phyloP scores from a whole-genome alignment of 495 filamentous ascomycete genomes.

The Penicillium coffeae region DNA sequence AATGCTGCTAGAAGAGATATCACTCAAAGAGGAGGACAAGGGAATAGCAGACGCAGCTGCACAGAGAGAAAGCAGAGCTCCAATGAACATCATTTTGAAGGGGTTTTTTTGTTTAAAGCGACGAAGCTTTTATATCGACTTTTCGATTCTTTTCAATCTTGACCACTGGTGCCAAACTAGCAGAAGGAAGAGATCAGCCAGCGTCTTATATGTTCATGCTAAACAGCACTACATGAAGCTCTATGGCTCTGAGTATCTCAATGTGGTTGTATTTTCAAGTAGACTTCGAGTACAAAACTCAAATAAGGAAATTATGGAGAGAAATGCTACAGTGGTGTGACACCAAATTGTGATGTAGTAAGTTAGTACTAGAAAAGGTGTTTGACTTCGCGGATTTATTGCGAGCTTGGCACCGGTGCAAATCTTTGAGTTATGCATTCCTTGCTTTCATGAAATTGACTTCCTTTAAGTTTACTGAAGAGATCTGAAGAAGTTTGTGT shows the following conservation, averaged over 20 bases:
- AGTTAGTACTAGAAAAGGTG: too few species aligned
- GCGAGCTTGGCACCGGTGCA: too few species aligned
- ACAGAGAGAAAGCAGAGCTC: conserved; percentile 4
- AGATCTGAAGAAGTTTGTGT: too few species aligned
- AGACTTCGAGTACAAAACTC: not conserved
- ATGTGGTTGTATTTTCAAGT: not conserved
- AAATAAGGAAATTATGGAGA: not conserved
- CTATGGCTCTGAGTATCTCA: not conserved
- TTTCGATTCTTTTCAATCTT: too few species aligned
- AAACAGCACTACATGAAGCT: not conserved
- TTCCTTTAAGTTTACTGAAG: too few species aligned
- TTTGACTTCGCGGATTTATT: too few species aligned
- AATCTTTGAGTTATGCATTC: too few species aligned
- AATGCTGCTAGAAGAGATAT: not conserved
- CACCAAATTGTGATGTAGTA: too few species aligned
- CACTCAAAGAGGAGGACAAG: not conserved
- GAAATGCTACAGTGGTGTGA: too few species aligned
- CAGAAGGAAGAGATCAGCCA: not conserved
- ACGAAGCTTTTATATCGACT: too few species aligned
- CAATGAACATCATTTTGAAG: conserved; percentile 1
- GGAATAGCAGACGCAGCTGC: conserved; percentile 6
- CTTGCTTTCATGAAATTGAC: too few species aligned
- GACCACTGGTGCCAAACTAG: not conserved
- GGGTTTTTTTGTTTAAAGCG: not conserved
- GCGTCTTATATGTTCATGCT: not conserved